Base-by-base conservation (phyloP, 176 grass and related monocot species). In the Alopecurus myosuroides region DNA sequence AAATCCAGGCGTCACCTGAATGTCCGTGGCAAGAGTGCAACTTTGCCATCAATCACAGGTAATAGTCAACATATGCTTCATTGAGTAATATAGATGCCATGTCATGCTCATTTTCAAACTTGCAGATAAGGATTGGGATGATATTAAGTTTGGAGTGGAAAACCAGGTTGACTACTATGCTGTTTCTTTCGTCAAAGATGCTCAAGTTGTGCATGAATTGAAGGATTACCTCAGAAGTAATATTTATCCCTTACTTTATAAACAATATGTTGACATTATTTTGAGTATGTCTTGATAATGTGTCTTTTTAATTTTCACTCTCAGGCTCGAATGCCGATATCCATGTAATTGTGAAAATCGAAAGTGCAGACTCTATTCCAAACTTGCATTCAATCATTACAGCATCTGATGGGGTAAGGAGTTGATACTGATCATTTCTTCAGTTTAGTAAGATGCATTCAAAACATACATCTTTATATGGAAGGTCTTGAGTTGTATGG, bases 121-220 rank as follows among this genome's bases (percentile, higher is more conserved):
- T 89, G 75, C 91, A 99, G 97, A 99, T 63, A 99, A 99, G 86
- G 97, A 99, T 73, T 99, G 97, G 97, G 97, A 99, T n/a, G 97
- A 99, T 81, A 99, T 99, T 69, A 99, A 96, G 78, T 99, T 99
- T 86, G 97, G 97, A 29, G 97, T 99, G 64, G 97, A 99, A 61
- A 99, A 96, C 74, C 88, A 99, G 82, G 97, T 99, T 74, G 97
- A 99, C 62, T 99, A 90, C 79, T 99, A 99, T 89, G 97, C 97
- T 45, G 97, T 99, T 85, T 99, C 97, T 74, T 99, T 99, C 81
- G 93, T 99, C 65, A 99, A 99, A 92, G 97, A 99, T 84, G 97
- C 97, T 77, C 77, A 92, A 92, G 97, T 99, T 85, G 97, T 99
- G 37, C 93, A 99, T 26, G 93, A 99, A 84, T 85, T 99, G 78